Base-by-base conservation (phyloP, 2,329 filamentous ascomycete species). In the Fusarium penzigii region DNA sequence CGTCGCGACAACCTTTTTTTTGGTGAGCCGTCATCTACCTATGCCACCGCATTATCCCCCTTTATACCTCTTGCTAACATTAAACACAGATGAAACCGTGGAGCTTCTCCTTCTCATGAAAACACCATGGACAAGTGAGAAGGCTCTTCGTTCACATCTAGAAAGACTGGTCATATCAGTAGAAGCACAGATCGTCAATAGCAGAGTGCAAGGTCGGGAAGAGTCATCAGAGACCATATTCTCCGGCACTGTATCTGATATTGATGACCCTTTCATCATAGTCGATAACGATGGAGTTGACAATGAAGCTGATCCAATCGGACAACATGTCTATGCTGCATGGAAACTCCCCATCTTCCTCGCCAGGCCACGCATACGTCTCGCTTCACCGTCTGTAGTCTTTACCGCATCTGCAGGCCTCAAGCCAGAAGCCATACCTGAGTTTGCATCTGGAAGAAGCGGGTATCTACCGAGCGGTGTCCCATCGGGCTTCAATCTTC, bases 401-500 rank as follows among this genome's bases (percentile, higher is more conserved):
- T 88, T 92, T 67, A 66, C 79, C 1, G 84, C 82, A 13, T 78
- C 78, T 2, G 85, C 84, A 6, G 84, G 79, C 56, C 71, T 89
- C 55, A 84, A 79, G 63, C 80, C 83, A 3, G 73, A 77, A 36
- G 49, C 60, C 41, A 57, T 63, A 29, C 51, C 61, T 7, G 66
- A 69, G n/a, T 52, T 64, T 13, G 58, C 54, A 48, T 55, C 63
- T 11, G 61, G 61, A 39, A 69, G 72, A 10, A 77, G 82, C 52
- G 85, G 88, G 47, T 91, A 90, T 64, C 78, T 93, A 32, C 81
- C 83, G 36, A 90, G 86, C 64, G 83, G 85, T 51, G 72, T 86
- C 25, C 85, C 89, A 1, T 81, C 86, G 7, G 86, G 88, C 2
- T 77, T 90, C 56, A 94, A 93, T 68, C 76, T 93, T n/a, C 81